phyloP scores from a whole-genome alignment of 2,329 filamentous ascomycete genomes.

The Diplodia seriata region DNA sequence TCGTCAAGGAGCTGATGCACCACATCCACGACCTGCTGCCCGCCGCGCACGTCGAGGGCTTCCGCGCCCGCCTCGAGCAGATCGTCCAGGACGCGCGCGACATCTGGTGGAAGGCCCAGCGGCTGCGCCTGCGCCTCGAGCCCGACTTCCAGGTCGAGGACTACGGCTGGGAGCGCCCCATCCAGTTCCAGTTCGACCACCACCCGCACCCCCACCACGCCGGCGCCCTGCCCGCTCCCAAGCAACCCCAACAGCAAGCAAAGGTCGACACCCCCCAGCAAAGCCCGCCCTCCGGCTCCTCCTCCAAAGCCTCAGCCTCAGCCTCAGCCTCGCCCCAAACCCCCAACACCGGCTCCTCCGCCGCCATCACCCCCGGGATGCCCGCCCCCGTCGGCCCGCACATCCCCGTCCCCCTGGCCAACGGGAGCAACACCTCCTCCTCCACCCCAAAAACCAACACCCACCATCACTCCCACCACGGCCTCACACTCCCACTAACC shows the following conservation, averaged over 20 bases:
- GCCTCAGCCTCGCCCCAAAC: not conserved
- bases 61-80: conserved; percentile 2
- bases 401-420: not conserved
- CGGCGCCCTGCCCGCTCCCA: not conserved
- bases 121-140: conserved; percentile 25
- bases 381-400: not conserved
- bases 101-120: conserved; percentile 28
- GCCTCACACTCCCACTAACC: not conserved
- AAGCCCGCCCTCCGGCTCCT: not conserved
- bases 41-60: conserved; percentile 1
- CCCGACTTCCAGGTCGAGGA: conserved; percentile 31
- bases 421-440: not conserved
- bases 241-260: not conserved
- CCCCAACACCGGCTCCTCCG: not conserved
- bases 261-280: conserved; percentile 3
- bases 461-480: not conserved
- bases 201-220: not conserved
- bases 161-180: conserved; percentile 24
- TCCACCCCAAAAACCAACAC: not conserved
- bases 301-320: not conserved
- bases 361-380: conserved; percentile 5
- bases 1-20: conserved; percentile 26
- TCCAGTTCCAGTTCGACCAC: conserved; percentile 24
- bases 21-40: conserved; percentile 23
- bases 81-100: conserved; percentile 22